phyloP scores from a whole-genome alignment of 192 early-diverging fungal species.

The Entomortierella parvispora region DNA sequence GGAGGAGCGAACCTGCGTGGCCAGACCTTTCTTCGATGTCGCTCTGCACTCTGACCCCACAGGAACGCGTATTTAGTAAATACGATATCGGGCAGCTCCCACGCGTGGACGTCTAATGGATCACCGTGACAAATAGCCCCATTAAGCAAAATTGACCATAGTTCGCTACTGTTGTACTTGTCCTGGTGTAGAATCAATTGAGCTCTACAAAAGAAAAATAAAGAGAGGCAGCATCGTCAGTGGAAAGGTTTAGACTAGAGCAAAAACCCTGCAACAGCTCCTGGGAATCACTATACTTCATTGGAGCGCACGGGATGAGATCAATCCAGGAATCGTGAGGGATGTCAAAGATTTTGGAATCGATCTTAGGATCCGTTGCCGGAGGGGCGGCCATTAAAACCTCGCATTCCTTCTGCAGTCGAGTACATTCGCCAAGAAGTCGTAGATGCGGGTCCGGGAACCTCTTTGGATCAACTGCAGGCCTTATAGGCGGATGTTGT shows the following conservation, averaged over 20 bases:
- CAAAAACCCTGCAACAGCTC: too few relatives aligned
- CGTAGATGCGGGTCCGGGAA: too few relatives aligned
- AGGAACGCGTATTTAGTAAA: constrained; percentile 45
- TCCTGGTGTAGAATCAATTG: constrained; percentile 52
- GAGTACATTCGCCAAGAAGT: background rate
- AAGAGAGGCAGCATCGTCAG: too few relatives aligned
- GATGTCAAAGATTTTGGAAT: constrained; percentile 32
- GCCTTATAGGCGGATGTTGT: too few relatives aligned
- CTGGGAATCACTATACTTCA: too few relatives aligned
- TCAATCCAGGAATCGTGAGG: constrained; percentile 52
- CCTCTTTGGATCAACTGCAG: background rate
- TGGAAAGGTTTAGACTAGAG: too few relatives aligned
- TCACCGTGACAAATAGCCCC: constrained; percentile 46
- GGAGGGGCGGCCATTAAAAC: constrained; percentile 6
- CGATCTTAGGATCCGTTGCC: constrained; percentile 27
- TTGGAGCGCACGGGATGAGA: constrained; percentile 45
- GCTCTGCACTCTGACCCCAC: constrained; percentile 31
- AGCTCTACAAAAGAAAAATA: constrained; percentile 8
- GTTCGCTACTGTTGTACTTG: constrained; percentile 38
- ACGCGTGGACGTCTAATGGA: constrained; percentile 29
- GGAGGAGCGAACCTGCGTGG: background rate
- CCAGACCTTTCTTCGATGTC: constrained; percentile 36
- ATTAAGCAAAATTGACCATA: constrained; percentile 33
- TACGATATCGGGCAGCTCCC: constrained; percentile 52
- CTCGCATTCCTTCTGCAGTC: constrained; percentile 24